Evolutionary conservation across 345 rosid species (phyloP).

Genomic region (Eucalyptus coolabah): DNA sequence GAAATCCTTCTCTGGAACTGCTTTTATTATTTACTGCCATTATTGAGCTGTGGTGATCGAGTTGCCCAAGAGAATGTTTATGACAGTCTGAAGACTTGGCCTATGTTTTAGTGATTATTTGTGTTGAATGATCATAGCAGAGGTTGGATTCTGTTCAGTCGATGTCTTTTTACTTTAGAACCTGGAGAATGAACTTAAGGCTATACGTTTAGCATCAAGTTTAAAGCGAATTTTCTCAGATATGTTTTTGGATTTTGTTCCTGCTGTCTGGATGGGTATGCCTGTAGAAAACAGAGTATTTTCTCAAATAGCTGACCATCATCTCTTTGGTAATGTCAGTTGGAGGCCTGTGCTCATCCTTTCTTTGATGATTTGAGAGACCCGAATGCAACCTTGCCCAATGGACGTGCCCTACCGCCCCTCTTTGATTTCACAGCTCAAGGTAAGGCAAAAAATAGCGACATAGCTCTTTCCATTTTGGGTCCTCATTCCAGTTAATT

Average conservation of each 20-base stretch:
- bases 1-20: background rate
- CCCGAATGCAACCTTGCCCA: constrained; percentile 71
- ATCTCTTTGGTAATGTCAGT: constrained; percentile 13
- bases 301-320: background rate
- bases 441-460: constrained; percentile 26
- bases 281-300: background rate
- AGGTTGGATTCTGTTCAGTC: background rate
- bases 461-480: background rate
- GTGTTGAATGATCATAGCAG: background rate
- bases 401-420: constrained; percentile 79
- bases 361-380: constrained; percentile 87
- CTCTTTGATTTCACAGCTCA: constrained; percentile 86
- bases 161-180: background rate
- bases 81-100: background rate
- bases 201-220: background rate
- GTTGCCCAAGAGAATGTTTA: background rate
- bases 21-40: background rate
- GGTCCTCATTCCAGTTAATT: background rate
- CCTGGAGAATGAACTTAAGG: background rate
- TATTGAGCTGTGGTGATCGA: background rate
- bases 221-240: background rate
- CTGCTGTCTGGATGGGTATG: background rate
- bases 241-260: background rate
- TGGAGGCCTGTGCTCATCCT: constrained; percentile 98
- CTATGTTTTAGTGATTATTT: background rate